phyloP scores from a whole-genome alignment of 345 rosid species.

The Brassica cretica region DNA sequence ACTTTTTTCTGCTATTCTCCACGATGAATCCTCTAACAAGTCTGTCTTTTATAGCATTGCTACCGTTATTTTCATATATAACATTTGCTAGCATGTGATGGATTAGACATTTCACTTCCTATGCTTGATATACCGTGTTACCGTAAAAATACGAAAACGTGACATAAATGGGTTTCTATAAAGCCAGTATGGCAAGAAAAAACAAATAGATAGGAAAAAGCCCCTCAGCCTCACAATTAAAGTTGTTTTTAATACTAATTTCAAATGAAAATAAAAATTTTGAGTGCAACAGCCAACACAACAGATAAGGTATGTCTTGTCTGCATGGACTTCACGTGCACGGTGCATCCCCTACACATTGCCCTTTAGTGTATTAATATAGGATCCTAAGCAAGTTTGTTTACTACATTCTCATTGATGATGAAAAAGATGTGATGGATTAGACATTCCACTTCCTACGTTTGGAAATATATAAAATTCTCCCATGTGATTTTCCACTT shows the following conservation, averaged over 20 bases:
- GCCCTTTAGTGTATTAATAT: slow-evolving; percentile 18
- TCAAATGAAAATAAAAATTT: not conserved
- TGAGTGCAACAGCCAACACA: slow-evolving; percentile 1
- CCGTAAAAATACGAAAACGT: too few relatives aligned
- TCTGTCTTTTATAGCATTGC: too few relatives aligned
- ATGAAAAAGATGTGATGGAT: slow-evolving; percentile 22
- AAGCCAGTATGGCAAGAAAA: not conserved
- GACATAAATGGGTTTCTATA: not conserved
- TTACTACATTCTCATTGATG: slow-evolving; percentile 1
- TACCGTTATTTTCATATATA: too few relatives aligned
- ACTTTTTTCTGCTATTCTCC: too few relatives aligned
- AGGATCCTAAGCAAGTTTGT: not conserved
- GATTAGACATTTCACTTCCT: slow-evolving; percentile 29
- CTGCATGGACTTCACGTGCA: slow-evolving; percentile 32
- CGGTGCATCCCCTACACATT: slow-evolving; percentile 22
- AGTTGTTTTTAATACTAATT: not conserved
- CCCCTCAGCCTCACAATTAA: not conserved
- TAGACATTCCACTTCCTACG: slow-evolving; percentile 21
- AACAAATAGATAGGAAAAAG: not conserved
- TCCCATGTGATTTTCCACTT: slow-evolving; percentile 27
- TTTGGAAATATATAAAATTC: slow-evolving; percentile 5
- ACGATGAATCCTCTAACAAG: too few relatives aligned
- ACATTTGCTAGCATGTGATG: slow-evolving; percentile 5
- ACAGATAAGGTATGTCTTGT: slow-evolving; percentile 34
- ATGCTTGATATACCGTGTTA: not conserved